These are phyloP conservation scores for Fusarium musae DNA, from an alignment of 2,329 filamentous ascomycete species.

Conservation along the genomic window DNA sequence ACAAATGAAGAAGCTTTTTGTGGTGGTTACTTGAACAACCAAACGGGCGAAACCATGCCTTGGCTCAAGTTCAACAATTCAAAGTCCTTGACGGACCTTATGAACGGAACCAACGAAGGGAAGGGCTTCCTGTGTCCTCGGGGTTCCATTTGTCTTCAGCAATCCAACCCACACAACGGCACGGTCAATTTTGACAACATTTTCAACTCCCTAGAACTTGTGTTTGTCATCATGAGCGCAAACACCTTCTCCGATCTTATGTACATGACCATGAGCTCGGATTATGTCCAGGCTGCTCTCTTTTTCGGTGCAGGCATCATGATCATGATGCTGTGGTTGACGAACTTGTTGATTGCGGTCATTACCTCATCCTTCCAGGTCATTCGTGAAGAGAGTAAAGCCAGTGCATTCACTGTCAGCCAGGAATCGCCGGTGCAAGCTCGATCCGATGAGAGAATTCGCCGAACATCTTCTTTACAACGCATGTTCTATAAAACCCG, in stretches of 20 bases:
- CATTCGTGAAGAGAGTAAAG: conserved; percentile 94
- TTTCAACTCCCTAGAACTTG: conserved; percentile 87
- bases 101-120: conserved; percentile 60
- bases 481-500: conserved; percentile 77
- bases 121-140: conserved; percentile 92
- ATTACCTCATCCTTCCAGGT: conserved; percentile 99
- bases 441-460: conserved; percentile 52
- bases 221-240: conserved; percentile 98
- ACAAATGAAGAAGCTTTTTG: conserved; percentile 80
- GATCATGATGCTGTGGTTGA: conserved; percentile 95
- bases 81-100: conserved; percentile 58
- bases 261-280: conserved; percentile 91
- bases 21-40: conserved; percentile 79
- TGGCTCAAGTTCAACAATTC: conserved; percentile 69
- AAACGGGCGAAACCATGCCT: conserved; percentile 66
- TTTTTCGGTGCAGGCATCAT: conserved; percentile 82
- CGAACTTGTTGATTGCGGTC: conserved; percentile 93
- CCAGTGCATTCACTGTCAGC: conserved; percentile 89
- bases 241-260: conserved; percentile 97
- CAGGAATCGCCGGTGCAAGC: conserved; percentile 59
- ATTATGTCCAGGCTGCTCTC: conserved; percentile 86
- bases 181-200: conserved; percentile 98
- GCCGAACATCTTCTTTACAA: conserved; percentile 66
- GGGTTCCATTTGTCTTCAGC: conserved; percentile 85
- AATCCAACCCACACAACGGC: conserved; percentile 79